Evolutionary conservation across 108 stramenopile species (phyloP), one percentile per base, ranked within the genome.

Genomic region (Nitzschia inconspicua): DNA sequence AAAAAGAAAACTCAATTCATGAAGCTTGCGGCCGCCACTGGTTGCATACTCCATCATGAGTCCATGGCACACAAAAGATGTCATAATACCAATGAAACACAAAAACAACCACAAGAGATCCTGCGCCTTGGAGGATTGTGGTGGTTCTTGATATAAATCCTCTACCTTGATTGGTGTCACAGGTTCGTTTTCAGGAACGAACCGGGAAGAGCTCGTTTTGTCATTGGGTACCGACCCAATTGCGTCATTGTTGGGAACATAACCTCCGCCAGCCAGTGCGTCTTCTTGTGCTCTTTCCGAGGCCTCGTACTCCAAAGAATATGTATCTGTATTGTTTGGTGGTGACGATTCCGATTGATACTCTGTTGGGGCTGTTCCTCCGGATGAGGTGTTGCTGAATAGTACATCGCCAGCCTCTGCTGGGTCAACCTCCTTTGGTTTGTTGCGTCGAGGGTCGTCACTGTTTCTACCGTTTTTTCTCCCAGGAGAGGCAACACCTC

Each of bases 11-110:
- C 75, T 78, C 10, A 98, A 60, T 78, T 98, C 98, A 60, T 97
- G 98, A 14, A 98, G 69, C 54, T 91, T 82, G 19, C 94, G 75
- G 1, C 94, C 96, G 32, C 91, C 96, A 50, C 68, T 71, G 9
- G 98, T 98, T 4, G 96, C 90, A 73, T 95, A 96, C 63, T 98
- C 98, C 60, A 98, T 57, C 28, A 97, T 64, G 25, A 98, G 73
- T 14, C 98, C 98, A 64, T 98, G 94, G 28, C 74, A 58, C 10
- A 93, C 90, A 73, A 96, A 93, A 40, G 84, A 84, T 0, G 79
- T 67, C 89, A 96, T 92, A 58, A 94, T 96, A 16, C 95, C 95
- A 29, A 93, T 52, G 63, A 94, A 93, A 55, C 93, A 96, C n/a
- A 89, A 37, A 43, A 82, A 68, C 11, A 96, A 60, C 91, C 95